Evolutionary conservation across 2,329 filamentous ascomycete genomes (phyloP), one percentile per base, ranked within the genome.

Genomic region (Westerdykella sp.): DNA sequence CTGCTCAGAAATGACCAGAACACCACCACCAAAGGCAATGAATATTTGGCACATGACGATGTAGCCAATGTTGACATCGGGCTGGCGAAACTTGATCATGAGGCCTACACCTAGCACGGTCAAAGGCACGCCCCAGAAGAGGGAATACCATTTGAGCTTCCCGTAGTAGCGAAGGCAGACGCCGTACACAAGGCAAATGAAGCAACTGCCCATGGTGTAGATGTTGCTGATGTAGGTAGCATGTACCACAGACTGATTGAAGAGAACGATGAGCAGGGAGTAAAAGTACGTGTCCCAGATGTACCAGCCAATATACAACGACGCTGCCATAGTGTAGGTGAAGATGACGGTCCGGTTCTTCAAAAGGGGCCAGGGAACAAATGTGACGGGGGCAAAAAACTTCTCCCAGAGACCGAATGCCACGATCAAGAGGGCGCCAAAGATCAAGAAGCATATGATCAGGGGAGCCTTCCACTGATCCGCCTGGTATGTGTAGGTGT

Each of bases 331-430:
- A 14, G 75, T 55, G 47, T 73, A 79, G 9, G 77, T 74, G 32
- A 76, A 76, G 16, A 77, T 57, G 34, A 78, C 70, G 1, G 75
- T 78, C 21, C 73, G 71, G 46, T 75, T 68, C 44, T 63, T 69
- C 45, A 79, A 66, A 14, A 78, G 55, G 14, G 69, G 49, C 67
- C 66, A 77, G 0, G 71, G 68, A 5, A 74, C 59, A 51, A 74
- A 71, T 6, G 66, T 63, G 5, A 63, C 57, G 0, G 62, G 64
- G 0, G 71, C 69, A 9, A 63, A 43, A 41, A 56, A 72, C 40
- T 57, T 61, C 53, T 74, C 72, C 51, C 61, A 72, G 3, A 69
- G 13, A 16, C 47, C 66, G 46, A 73, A 72, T 22, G 49, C 57
- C 23, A 63, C 47, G 28, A 71, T 53, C 5, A 66, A 54, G 4